phyloP scores from a whole-genome alignment of 2,329 filamentous ascomycete genomes.

The Colletotrichum phormii region DNA sequence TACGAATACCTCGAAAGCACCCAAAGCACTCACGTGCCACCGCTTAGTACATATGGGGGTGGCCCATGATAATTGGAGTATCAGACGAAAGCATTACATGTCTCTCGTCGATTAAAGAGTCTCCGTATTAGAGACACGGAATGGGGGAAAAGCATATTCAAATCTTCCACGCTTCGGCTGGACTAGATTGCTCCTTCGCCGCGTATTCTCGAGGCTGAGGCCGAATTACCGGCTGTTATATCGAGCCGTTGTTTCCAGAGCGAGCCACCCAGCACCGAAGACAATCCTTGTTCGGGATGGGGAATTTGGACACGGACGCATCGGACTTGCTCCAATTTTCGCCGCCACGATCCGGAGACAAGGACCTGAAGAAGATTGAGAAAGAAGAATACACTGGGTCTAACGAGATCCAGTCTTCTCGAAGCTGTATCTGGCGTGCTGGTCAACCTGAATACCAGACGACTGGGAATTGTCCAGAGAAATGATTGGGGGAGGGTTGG shows the following conservation, averaged over 20 bases:
- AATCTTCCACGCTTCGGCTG: not conserved
- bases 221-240: not conserved
- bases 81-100: not conserved
- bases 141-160: not conserved
- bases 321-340: conserved; percentile 6
- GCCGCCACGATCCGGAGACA: conserved; percentile 7
- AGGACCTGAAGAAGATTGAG: conserved; percentile 13
- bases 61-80: not conserved
- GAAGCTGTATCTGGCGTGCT: conserved; percentile 3
- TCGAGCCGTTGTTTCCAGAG: not conserved
- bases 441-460: not conserved
- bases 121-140: not conserved
- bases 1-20: no score
- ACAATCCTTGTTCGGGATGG: conserved; percentile 13
- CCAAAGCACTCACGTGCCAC: not conserved
- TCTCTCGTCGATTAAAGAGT: not conserved
- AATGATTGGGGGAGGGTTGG: not conserved
- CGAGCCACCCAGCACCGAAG: not conserved
- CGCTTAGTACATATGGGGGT: not conserved
- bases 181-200: not conserved
- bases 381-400: conserved; percentile 22
- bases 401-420: conserved; percentile 18
- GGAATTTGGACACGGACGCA: conserved; percentile 7
- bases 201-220: not conserved
- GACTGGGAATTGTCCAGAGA: conserved; percentile 6